Evolutionary conservation across 2,329 filamentous ascomycete genomes (phyloP).

Genomic region (Capronia epimyces): DNA sequence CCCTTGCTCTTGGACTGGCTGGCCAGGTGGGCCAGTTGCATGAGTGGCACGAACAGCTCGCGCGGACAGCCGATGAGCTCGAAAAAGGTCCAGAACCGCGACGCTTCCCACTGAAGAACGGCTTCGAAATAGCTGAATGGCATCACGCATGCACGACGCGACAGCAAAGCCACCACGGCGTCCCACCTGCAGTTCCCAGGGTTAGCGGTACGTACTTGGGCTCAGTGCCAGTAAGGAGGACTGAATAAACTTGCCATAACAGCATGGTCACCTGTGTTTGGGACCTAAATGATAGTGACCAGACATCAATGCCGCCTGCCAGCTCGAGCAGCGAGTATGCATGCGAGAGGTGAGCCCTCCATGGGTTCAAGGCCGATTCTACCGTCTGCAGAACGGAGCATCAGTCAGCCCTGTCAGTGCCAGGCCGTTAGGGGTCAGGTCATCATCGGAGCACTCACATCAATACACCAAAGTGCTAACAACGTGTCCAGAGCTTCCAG

Average conservation of each 20-base stretch:
- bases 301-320: slow-evolving; percentile 1
- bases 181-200: slow-evolving; percentile 5
- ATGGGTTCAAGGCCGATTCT: slow-evolving; percentile 1
- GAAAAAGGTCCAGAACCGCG: slow-evolving; percentile 9
- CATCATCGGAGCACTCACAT: neutral
- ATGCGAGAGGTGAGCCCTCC: slow-evolving; percentile 5
- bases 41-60: slow-evolving; percentile 4
- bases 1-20: neutral
- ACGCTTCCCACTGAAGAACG: slow-evolving; percentile 3
- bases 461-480: neutral
- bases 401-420: neutral
- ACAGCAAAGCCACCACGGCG: slow-evolving; percentile 7
- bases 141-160: slow-evolving; percentile 6
- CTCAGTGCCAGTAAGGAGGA: neutral
- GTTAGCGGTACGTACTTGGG: neutral
- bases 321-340: slow-evolving; percentile 9
- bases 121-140: slow-evolving; percentile 12
- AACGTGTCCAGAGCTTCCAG: neutral
- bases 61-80: slow-evolving; percentile 7
- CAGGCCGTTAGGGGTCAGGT: neutral
- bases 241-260: neutral
- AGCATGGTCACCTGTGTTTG: slow-evolving; percentile 10
- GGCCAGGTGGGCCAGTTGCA: slow-evolving; percentile 10
- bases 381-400: neutral
- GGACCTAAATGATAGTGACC: slow-evolving; percentile 2